Conservation (phyloP, 768 basidiomycete species). For the Lentinula boryana region DNA sequence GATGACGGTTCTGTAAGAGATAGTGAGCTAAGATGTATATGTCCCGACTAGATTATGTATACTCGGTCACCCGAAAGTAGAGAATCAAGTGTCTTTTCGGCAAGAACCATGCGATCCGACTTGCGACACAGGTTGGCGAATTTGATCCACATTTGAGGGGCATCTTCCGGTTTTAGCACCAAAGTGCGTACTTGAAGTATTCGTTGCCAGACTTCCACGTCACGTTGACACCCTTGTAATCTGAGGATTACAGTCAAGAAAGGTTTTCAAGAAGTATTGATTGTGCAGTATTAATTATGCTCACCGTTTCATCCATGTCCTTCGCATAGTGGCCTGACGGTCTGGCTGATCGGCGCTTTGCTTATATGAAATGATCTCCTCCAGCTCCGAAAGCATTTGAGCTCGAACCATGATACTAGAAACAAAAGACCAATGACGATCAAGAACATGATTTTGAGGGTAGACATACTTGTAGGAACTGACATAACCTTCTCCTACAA, state of each 20-base stretch:
- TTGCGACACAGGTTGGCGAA: slow-evolving; percentile 97
- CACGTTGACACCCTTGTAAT: slow-evolving; percentile 92
- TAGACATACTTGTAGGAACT: slow-evolving; percentile 84
- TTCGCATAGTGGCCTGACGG: slow-evolving; percentile 82
- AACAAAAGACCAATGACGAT: not conserved
- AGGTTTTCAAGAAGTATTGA: not conserved
- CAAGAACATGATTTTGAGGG: not conserved
- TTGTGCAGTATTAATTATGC: slow-evolving; percentile 7
- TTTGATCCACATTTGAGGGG: slow-evolving; percentile 98
- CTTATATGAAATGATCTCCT: slow-evolving; percentile 96
- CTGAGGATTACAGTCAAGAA: slow-evolving; percentile 29
- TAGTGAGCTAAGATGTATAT: not conserved
- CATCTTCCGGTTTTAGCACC: slow-evolving; percentile 88
- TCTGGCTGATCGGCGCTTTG: slow-evolving; percentile 91
- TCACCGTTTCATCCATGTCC: slow-evolving; percentile 97
- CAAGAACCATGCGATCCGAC: slow-evolving; percentile 88
- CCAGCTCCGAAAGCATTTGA: slow-evolving; percentile 96
- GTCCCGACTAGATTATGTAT: slow-evolving; percentile 12
- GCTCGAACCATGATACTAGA: slow-evolving; percentile 90
- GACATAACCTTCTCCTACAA: slow-evolving; percentile 96
- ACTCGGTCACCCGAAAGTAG: slow-evolving; percentile 73
- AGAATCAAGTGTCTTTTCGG: slow-evolving; percentile 95
- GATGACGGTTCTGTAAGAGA: slow-evolving; percentile 33
- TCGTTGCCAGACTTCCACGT: slow-evolving; percentile 98
- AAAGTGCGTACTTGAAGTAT: slow-evolving; percentile 94